A percentile compares a stretch with the other conserved stretches of the same genome.
These are phyloP conservation scores for Claviceps pusilla DNA, from an alignment of 2,329 filamentous ascomycete species.

Conservation along the genomic window DNA sequence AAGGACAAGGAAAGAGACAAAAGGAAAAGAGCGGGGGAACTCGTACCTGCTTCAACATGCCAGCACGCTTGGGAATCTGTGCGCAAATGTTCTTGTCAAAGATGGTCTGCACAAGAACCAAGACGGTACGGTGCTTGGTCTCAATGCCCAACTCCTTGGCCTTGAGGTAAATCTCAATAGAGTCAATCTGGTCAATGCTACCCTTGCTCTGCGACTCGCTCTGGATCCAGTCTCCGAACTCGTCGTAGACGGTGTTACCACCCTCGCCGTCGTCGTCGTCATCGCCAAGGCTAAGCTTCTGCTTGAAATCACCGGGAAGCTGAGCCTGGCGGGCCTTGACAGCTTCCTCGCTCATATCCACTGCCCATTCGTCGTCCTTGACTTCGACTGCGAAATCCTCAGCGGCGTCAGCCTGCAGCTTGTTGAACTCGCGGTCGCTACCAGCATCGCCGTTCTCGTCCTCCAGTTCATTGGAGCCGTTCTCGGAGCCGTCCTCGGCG, in stretches of 20 bases:
- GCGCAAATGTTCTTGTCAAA: conserved; percentile 82
- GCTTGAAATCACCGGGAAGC: conserved; percentile 88
- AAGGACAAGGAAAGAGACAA: not conserved
- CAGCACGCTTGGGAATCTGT: conserved; percentile 71
- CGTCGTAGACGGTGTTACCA: conserved; percentile 67
- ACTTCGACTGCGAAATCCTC: conserved; percentile 40
- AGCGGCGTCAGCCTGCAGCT: conserved; percentile 49
- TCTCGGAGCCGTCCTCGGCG: conserved; percentile 36
- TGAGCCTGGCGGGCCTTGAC: conserved; percentile 87
- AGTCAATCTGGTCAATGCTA: conserved; percentile 63
- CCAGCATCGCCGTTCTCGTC: conserved; percentile 47
- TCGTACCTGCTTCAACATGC: conserved; percentile 74
- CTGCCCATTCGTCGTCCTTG: conserved; percentile 86
- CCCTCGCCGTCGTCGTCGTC: conserved; percentile 71
- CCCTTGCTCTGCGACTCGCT: conserved; percentile 56
- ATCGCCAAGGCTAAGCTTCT: conserved; percentile 69
- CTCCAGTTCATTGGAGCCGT: conserved; percentile 34
- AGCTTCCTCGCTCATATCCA: conserved; percentile 90
- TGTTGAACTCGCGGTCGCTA: conserved; percentile 86
- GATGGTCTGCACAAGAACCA: conserved; percentile 83
- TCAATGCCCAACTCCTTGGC: conserved; percentile 93
- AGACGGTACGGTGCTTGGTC: conserved; percentile 79
- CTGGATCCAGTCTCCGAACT: conserved; percentile 85
- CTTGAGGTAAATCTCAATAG: conserved; percentile 88
- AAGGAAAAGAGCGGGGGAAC: not conserved